These are phyloP conservation scores for Chlamydomonas schloesseri DNA, from an alignment of 139 green algal species.

Conservation along the genomic window DNA sequence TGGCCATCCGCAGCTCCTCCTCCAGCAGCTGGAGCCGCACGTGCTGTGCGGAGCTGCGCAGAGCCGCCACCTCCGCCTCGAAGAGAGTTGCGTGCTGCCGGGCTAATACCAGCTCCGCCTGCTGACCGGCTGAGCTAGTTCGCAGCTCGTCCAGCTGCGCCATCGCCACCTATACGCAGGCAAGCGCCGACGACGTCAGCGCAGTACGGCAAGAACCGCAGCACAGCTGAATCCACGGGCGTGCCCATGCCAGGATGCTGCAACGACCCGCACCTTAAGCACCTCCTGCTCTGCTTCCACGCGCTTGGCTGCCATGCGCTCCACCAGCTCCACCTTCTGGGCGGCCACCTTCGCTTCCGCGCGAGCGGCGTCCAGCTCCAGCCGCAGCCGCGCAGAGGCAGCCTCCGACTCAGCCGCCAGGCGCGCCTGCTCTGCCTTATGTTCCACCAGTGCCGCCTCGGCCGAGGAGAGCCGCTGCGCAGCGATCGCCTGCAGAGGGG, in stretches of 20 bases:
- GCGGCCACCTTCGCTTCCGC: not conserved
- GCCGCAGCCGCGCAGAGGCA: not conserved
- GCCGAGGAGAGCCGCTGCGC: slow-evolving; percentile 4
- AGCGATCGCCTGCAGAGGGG: not conserved
- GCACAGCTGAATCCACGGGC: too few species aligned
- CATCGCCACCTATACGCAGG: slow-evolving; percentile 6
- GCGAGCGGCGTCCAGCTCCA: slow-evolving; percentile 20
- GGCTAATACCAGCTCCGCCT: slow-evolving; percentile 15
- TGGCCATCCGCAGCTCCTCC: slow-evolving; percentile 15
- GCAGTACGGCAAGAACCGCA: too few species aligned
- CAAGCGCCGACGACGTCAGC: not conserved
- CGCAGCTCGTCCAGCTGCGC: slow-evolving; percentile 29
- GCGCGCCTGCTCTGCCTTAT: not conserved
- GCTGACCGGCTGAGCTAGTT: not conserved
- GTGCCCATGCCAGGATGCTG: too few species aligned
- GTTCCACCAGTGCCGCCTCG: not conserved
- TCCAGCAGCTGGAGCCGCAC: slow-evolving; percentile 40
- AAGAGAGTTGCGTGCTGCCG: not conserved
- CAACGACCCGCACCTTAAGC: not conserved
- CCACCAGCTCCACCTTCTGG: slow-evolving; percentile 15
- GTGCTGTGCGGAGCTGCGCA: slow-evolving; percentile 8
- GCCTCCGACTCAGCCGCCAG: not conserved
- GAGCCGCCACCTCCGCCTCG: slow-evolving; percentile 9
- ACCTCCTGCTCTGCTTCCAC: slow-evolving; percentile 42
- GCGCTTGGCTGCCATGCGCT: slow-evolving; percentile 15